A percentile compares a stretch with the other conserved stretches of the same genome.
Evolutionary conservation across 805 yeast species (phyloP).

Genomic region (Grigorovia jiainica): DNA sequence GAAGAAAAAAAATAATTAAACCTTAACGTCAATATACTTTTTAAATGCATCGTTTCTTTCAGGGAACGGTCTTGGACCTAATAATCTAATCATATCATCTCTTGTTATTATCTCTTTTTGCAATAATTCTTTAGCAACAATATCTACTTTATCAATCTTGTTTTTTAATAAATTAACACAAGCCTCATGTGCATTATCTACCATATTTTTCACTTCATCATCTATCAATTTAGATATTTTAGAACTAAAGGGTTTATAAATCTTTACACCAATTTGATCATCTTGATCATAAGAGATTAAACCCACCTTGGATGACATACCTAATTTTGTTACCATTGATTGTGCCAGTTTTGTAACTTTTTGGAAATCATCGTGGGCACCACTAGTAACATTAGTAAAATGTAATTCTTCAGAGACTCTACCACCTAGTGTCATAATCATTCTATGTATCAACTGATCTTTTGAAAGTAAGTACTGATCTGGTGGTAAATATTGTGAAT

Average conservation of each 20-base stretch:
- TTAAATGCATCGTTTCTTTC: conserved; percentile 89
- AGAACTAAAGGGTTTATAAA: conserved; percentile 84
- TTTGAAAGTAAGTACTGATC: conserved; percentile 73
- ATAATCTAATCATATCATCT: conserved; percentile 82
- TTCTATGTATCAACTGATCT: conserved; percentile 69
- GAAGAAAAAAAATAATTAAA: too few species aligned
- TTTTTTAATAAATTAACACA: conserved; percentile 61
- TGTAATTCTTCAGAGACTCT: conserved; percentile 86
- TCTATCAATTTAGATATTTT: conserved; percentile 76
- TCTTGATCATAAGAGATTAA: conserved; percentile 34
- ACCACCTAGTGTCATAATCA: conserved; percentile 94
- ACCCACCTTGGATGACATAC: conserved; percentile 81
- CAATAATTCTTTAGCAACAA: conserved; percentile 80
- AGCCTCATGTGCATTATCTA: conserved; percentile 59
- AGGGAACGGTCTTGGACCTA: conserved; percentile 89
- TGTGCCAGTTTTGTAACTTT: conserved; percentile 84
- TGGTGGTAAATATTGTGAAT: conserved; percentile 88
- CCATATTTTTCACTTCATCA: conserved; percentile 69
- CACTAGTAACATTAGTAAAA: conserved; percentile 79
- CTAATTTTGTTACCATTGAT: conserved; percentile 79
- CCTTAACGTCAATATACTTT: conserved; percentile 53
- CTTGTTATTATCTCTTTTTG: conserved; percentile 85
- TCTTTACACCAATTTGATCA: conserved; percentile 37
- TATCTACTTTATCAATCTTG: conserved; percentile 62
- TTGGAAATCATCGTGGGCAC: conserved; percentile 88